These are phyloP conservation scores for Ophiosphaerella korrae DNA, from an alignment of 2,329 filamentous ascomycete species.

Conservation along the genomic window DNA sequence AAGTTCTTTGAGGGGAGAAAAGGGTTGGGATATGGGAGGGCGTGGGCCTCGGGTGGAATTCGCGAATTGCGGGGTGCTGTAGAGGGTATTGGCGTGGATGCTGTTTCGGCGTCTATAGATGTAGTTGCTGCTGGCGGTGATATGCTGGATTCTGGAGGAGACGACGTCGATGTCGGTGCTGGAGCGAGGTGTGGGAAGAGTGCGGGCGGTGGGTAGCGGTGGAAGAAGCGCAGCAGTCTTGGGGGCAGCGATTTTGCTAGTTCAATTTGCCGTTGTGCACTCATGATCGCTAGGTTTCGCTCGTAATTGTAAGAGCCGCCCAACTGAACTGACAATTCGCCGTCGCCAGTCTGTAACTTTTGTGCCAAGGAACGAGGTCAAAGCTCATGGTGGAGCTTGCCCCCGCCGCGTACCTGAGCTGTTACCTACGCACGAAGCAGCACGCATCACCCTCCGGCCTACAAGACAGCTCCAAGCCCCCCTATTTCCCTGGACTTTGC, in stretches of 20 bases:
- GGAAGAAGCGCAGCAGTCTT: conserved; percentile 84
- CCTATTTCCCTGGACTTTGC: background rate
- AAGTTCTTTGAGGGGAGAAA: conserved; percentile 82
- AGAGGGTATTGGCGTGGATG: conserved; percentile 17
- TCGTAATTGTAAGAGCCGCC: background rate
- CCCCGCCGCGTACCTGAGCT: conserved; percentile 29
- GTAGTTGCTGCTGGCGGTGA: background rate
- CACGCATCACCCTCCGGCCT: background rate
- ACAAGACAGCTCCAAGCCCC: conserved; percentile 2
- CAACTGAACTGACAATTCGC: background rate
- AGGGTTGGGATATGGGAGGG: conserved; percentile 70
- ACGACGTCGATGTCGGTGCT: too few species aligned
- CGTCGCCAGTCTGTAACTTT: conserved; percentile 10
- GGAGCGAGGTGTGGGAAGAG: conserved; percentile 46
- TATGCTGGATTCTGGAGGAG: too few species aligned
- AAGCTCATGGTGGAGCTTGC: conserved; percentile 12
- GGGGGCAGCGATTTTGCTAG: conserved; percentile 76
- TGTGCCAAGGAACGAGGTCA: conserved; percentile 17
- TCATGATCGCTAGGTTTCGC: conserved; percentile 27
- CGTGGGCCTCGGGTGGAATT: conserved; percentile 27
- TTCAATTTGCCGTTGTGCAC: conserved; percentile 46
- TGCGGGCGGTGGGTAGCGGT: conserved; percentile 76
- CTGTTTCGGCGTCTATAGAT: conserved; percentile 22
- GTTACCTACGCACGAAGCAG: conserved; percentile 15
- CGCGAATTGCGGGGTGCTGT: conserved; percentile 16